Evolutionary conservation across 345 rosid genomes (phyloP), one percentile per base, ranked within the genome.

Genomic region (Eucalyptus pauciflora): DNA sequence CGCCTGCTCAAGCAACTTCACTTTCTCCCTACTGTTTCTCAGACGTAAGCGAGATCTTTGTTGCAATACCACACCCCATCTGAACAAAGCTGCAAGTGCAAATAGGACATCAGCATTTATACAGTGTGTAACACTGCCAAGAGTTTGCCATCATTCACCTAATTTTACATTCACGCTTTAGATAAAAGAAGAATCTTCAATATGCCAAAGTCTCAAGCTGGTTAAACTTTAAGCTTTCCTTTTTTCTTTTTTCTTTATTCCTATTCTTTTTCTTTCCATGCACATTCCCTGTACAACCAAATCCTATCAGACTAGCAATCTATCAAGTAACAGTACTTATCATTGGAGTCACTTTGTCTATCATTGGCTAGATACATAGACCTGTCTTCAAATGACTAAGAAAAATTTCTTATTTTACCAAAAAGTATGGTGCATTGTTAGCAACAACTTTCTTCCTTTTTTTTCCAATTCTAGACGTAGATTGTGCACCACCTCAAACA

Each of bases 41-140:
- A 94, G 95, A 91, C 94, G 90, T 87, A 96, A 87, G 49, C 92
- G 95, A 48, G 96, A 96, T 92, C 96, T 94, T 88, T 96, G 95
- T 87, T 96, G 98, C 94, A 96, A 90, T 31, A 88, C 92, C 88
- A 92, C 88, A 52, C 95, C 98, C 98, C 96, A 96, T 93, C 96
- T 92, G 90, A 92, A 93, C 45, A 96, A 86, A 89, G 98, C 97
- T 94, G 95, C 92, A 90, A 85, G 60, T 43, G 51, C 91, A 37
- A 58, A 51, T 17, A 50, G 86, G n/a, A 49, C 8, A 87, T 31
- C 86, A 76, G 29, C 83, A 76, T 76, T 76, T 10, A 76, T 69
- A 69, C 25, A 17, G 13, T 33, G 41, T n/a, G 13, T 16, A 64
- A 64, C 10, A 33, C 80, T 69, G 13, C 45, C 80, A 17, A 33